phyloP scores from a whole-genome alignment of 2,329 filamentous ascomycete genomes.

The Arthrinium puccinioides region DNA sequence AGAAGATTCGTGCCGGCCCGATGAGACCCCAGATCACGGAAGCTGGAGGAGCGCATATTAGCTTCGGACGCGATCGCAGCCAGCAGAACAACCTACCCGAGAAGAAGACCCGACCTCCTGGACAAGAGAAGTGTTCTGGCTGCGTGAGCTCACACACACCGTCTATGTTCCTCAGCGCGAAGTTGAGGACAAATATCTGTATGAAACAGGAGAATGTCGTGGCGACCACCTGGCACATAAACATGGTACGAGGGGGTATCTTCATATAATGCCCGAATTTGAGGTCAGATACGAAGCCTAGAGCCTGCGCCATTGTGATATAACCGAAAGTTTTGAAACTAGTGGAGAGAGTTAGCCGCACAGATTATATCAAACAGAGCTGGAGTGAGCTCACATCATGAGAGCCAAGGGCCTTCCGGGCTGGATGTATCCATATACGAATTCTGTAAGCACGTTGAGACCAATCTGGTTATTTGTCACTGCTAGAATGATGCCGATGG shows the following conservation, averaged over 20 bases:
- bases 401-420: conserved; percentile 64
- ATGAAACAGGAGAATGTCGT: conserved; percentile 61
- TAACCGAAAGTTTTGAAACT: conserved; percentile 59
- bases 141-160: conserved; percentile 54
- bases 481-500: conserved; percentile 63
- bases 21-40: conserved; percentile 64
- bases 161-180: conserved; percentile 52
- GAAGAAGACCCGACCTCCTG: conserved; percentile 57
- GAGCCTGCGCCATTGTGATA: conserved; percentile 57
- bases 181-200: conserved; percentile 58
- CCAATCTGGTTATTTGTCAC: conserved; percentile 65
- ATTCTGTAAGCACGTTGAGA: conserved; percentile 68
- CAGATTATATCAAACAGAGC: not conserved
- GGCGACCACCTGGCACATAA: conserved; percentile 57
- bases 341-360: conserved; percentile 9
- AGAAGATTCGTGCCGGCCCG: conserved; percentile 57
- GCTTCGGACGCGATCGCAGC: not conserved
- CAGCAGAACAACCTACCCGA: conserved; percentile 32
- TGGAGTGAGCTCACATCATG: conserved; percentile 52
- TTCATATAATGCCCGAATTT: conserved; percentile 72
- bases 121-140: conserved; percentile 54
- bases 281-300: conserved; percentile 58
- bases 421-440: conserved; percentile 68
- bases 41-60: conserved; percentile 26
- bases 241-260: conserved; percentile 50